Evolutionary conservation across 208 protist genomes (phyloP).

Genomic region (Leishmania major): DNA sequence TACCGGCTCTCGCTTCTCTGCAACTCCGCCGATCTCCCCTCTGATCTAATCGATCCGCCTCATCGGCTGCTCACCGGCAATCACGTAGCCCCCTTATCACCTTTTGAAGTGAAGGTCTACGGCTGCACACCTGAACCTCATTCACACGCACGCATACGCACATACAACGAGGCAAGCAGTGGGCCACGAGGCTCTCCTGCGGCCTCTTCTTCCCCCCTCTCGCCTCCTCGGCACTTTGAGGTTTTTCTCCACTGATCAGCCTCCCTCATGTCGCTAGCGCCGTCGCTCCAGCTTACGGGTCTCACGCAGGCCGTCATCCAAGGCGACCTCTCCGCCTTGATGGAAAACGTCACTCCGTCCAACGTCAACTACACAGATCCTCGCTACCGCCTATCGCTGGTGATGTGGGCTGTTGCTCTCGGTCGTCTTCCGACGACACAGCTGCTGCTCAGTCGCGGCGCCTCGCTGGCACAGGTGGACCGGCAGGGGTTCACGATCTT

Average conservation of each 20-base stretch:
- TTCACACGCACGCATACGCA: not conserved
- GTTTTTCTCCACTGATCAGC: not conserved
- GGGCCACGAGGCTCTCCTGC: not conserved
- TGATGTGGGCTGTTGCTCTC: slow-evolving; percentile 72
- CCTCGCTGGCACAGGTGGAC: slow-evolving; percentile 61
- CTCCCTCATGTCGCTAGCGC: slow-evolving; percentile 1
- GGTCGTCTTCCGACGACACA: slow-evolving; percentile 50
- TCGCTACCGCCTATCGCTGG: slow-evolving; percentile 62
- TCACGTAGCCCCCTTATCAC: not conserved
- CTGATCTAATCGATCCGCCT: not conserved
- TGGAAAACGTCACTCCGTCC: slow-evolving; percentile 46
- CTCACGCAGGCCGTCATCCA: slow-evolving; percentile 51
- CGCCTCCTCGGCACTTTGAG: not conserved
- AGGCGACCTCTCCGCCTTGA: slow-evolving; percentile 47
- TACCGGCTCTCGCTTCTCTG: not conserved
- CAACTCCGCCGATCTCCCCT: not conserved
- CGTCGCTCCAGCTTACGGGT: slow-evolving; percentile 23
- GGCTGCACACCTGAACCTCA: not conserved
- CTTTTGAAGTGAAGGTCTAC: not conserved
- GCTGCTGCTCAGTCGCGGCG: slow-evolving; percentile 59
- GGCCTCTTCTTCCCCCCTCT: not conserved
- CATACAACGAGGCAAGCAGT: not conserved
- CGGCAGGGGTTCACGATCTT: slow-evolving; percentile 69
- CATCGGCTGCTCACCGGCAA: not conserved
- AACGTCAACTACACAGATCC: slow-evolving; percentile 84